Evolutionary conservation across 768 basidiomycete species (phyloP).

Genomic region (Psilocybe sp.): DNA sequence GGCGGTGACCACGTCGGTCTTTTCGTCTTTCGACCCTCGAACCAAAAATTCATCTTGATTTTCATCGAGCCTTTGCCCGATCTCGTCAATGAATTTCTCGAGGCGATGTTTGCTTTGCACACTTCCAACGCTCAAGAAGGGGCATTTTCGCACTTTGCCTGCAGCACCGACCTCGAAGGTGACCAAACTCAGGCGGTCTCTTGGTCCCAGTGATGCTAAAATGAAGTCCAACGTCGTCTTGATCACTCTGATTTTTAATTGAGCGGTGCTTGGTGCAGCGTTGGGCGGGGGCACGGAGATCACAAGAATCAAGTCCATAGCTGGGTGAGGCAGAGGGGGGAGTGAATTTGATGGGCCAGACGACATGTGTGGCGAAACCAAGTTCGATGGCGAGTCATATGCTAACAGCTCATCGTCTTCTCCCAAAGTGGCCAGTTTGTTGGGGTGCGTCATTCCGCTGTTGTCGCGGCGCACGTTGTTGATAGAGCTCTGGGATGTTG

Average conservation of each 20-base stretch:
- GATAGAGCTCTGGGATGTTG: slow-evolving; percentile 66
- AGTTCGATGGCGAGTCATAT: slow-evolving; percentile 54
- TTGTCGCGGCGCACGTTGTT: slow-evolving; percentile 32
- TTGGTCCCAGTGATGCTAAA: slow-evolving; percentile 68
- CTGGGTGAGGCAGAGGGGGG: slow-evolving; percentile 77
- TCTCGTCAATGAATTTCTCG: slow-evolving; percentile 75
- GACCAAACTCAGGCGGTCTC: slow-evolving; percentile 85
- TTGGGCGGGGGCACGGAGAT: slow-evolving; percentile 79
- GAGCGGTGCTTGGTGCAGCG: slow-evolving; percentile 72
- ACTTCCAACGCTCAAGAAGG: slow-evolving; percentile 77
- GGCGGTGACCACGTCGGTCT: slow-evolving; percentile 97
- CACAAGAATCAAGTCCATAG: slow-evolving; percentile 90
- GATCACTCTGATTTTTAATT: slow-evolving; percentile 87
- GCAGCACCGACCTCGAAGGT: slow-evolving; percentile 88
- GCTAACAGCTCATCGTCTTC: slow-evolving; percentile 67
- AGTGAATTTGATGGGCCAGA: slow-evolving; percentile 79
- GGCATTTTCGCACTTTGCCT: slow-evolving; percentile 88
- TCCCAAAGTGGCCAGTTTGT: slow-evolving; percentile 62
- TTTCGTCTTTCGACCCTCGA: slow-evolving; percentile 81
- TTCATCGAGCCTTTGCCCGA: slow-evolving; percentile 44
- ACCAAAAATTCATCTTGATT: slow-evolving; percentile 55
- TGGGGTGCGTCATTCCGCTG: slow-evolving; percentile 13
- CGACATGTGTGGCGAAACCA: slow-evolving; percentile 71
- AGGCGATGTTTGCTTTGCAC: slow-evolving; percentile 67
- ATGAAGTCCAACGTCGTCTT: slow-evolving; percentile 85